Evolutionary conservation across 768 basidiomycete genomes (phyloP), one percentile per base, ranked within the genome.

Genomic region (Lenzites betulinus): DNA sequence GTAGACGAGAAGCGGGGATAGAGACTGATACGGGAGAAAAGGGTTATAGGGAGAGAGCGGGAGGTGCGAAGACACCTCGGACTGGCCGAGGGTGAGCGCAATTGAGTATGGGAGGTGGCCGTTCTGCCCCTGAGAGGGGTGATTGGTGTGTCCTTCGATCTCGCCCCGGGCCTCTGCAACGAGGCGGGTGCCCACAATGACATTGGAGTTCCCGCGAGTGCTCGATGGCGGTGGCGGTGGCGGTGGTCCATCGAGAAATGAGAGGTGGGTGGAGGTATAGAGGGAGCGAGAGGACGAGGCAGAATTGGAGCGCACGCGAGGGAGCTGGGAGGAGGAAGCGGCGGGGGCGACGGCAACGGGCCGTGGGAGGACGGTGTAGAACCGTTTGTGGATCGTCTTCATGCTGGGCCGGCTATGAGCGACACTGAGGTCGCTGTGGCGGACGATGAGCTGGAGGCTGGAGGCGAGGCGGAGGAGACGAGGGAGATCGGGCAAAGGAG

Each of bases 101-200:
- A 79, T 77, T 22, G 79, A 71, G 62, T 76, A 78, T 2, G 77
- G 75, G 8, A 72, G 73, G 3, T 67, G 49, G 64, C 71, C 51
- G 72, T 41, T 68, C 9, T 78, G 74, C 11, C 71, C 67, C 36
- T 78, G 76, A 2, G 77, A 72, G 3, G 66, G 60, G 51, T 65
- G 66, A 62, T 60, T 72, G 63, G 58, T 73, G 16, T 68, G 76
- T 18, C 69, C 68, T 41, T 81, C 78, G 28, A 74, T 71, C 62
- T 83, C 82, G 56, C 76, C 76, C 54, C 76, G 77, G n/a, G 70
- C 77, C 54, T 83, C 80, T 51, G 77, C 73, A 15, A 78, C 77
- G 20, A 81, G 74, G 2, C 82, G 79, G 5, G 78, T 73, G 9
- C 77, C 74, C 0, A 79, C 71, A 18, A 79, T 67, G 43, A 75